Base-by-base conservation (phyloP, 306 rosid species). In the Acmispon strigosus region DNA sequence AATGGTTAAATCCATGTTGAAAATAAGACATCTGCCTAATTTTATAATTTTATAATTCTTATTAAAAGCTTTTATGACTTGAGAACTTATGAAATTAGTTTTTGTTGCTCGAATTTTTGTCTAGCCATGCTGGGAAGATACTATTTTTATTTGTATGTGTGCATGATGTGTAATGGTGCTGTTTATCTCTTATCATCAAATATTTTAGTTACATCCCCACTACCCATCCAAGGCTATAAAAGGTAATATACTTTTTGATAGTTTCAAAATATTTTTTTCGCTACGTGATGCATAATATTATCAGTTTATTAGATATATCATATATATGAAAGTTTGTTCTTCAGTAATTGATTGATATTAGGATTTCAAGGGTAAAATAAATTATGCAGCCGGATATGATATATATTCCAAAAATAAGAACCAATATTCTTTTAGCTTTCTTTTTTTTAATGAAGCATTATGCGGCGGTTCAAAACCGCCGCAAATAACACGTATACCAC, bases 321-420 rank as follows among this genome's bases (percentile, higher is more conserved):
- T 37, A 45, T 52, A 62, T 81, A 62, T 62, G n/a, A n/a, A n/a
- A n/a, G n/a, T n/a, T 82, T 34, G 20, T 58, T 62, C 57, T 20
- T 56, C 43, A 41, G 56, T 18, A 42, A 32, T 69, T 68, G 75
- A 59, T 51, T 66, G 66, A 15, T 22, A 14, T 37, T 17, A 61
- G 36, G 59, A 18, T 72, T 53, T 51, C 42, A 52, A 13, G 22
- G 15, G 60, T 62, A 71, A 32, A 55, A 45, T 72, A 37, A 47
- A 62, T 53, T 51, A n/a, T n/a, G n/a, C n/a, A n/a, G n/a, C n/a
- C n/a, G n/a, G n/a, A n/a, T n/a, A n/a, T n/a, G n/a, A n/a, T n/a
- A n/a, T n/a, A n/a, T n/a, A n/a, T n/a, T n/a, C n/a, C n/a, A n/a
- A n/a, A n/a, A n/a, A n/a, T n/a, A n/a, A n/a, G n/a, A n/a, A n/a